Conservation (phyloP, 2,329 filamentous ascomycete genomes). For the Colletotrichum incanum region DNA sequence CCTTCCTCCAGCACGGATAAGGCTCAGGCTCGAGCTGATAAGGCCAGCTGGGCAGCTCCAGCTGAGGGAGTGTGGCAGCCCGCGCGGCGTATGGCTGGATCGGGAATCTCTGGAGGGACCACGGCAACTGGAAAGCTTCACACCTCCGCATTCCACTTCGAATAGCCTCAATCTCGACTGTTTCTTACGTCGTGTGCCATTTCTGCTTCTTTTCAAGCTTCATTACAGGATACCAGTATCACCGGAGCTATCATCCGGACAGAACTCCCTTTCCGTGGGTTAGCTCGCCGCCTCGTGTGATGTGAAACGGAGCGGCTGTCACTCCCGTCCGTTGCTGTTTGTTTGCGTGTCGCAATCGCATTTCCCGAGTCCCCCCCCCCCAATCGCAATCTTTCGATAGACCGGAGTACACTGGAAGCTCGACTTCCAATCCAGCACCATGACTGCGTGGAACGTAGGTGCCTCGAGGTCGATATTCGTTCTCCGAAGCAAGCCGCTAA, state of each 20-base stretch:
- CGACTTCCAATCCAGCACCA: slow-evolving; percentile 47
- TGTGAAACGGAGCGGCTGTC: slow-evolving; percentile 41
- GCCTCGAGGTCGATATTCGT: background rate
- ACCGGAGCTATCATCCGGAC: slow-evolving; percentile 14
- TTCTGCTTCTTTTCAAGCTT: background rate
- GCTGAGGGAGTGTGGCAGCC: slow-evolving; percentile 8
- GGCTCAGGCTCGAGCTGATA: slow-evolving; percentile 40
- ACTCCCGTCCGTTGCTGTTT: slow-evolving; percentile 29
- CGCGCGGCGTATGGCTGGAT: slow-evolving; percentile 26
- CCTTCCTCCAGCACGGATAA: slow-evolving; percentile 42
- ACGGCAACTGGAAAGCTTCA: slow-evolving; percentile 17
- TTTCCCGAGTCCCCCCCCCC: slow-evolving; percentile 1
- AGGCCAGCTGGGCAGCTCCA: slow-evolving; percentile 40
- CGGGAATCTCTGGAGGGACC: slow-evolving; percentile 14
- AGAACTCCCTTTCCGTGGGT: background rate
- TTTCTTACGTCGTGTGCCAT: background rate
- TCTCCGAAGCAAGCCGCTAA: slow-evolving; percentile 19
- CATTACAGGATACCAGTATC: background rate
- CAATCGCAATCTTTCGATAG: slow-evolving; percentile 13
- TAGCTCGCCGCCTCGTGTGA: slow-evolving; percentile 38
- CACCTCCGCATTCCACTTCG: slow-evolving; percentile 5
- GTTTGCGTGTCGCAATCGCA: slow-evolving; percentile 37
- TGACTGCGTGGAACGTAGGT: slow-evolving; percentile 60
- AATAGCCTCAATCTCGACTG: slow-evolving; percentile 3
- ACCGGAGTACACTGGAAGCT: slow-evolving; percentile 27